Conservation (phyloP, 2,329 filamentous ascomycete species). For the Arthrobotrys sphaeroides region DNA sequence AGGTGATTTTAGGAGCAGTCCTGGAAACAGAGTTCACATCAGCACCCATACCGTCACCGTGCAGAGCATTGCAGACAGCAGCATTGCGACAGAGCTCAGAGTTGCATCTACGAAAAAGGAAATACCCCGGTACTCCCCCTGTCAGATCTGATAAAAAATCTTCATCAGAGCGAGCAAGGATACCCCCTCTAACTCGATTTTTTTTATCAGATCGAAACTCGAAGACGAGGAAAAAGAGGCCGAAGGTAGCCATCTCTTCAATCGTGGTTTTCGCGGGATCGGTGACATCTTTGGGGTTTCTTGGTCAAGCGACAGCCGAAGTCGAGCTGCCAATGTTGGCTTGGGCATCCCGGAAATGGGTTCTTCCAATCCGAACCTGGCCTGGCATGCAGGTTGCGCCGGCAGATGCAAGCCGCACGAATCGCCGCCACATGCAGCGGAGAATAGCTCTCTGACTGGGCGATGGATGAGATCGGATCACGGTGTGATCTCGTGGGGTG, state of each 20-base stretch:
- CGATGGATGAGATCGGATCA: not conserved
- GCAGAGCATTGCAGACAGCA: constrained; percentile 2
- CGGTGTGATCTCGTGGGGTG: constrained; percentile 11
- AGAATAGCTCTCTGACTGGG: constrained; percentile 33
- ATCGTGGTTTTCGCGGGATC: constrained; percentile 2
- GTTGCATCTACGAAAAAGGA: constrained; percentile 39
- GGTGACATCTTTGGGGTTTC: constrained; percentile 19
- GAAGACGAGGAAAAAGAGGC: not conserved
- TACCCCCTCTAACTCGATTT: not conserved
- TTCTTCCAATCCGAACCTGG: constrained; percentile 1
- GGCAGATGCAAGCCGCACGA: constrained; percentile 31
- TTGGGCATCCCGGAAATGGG: constrained; percentile 21
- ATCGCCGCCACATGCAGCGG: constrained; percentile 35
- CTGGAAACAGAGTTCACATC: constrained; percentile 30
- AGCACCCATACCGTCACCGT: not conserved
- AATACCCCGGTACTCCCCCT: not conserved
- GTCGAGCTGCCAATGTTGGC: constrained; percentile 34
- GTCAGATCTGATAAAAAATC: constrained; percentile 41
- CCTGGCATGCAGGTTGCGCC: constrained; percentile 33
- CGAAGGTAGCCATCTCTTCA: not conserved
- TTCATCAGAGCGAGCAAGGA: not conserved
- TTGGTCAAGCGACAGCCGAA: constrained; percentile 10
- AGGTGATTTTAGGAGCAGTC: not conserved
- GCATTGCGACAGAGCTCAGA: not conserved
- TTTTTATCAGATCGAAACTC: constrained; percentile 27